Evolutionary conservation across 1,284 basidiomycete species (phyloP).

Genomic region (Trametes versicolor): DNA sequence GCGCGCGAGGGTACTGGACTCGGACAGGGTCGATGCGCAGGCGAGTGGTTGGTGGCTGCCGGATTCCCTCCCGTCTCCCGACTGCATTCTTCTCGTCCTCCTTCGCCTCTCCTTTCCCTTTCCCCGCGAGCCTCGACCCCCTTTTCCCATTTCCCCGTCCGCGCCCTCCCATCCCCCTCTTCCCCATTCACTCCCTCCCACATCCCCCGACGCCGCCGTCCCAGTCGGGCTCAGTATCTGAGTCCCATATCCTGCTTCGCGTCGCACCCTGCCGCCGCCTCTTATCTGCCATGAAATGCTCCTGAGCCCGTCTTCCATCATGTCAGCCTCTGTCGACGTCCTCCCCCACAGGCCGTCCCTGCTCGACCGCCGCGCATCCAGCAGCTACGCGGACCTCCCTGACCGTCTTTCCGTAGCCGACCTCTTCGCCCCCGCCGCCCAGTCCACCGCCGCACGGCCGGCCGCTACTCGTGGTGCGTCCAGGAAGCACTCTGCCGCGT

Average conservation of each 20-base stretch:
- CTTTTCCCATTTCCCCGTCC: conserved; percentile 14
- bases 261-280: conserved; percentile 6
- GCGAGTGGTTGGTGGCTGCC: neutral
- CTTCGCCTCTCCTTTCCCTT: conserved; percentile 11
- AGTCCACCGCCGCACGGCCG: conserved; percentile 13
- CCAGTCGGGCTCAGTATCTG: neutral
- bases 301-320: conserved; percentile 20
- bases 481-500: conserved; percentile 27
- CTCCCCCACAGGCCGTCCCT: conserved; percentile 30
- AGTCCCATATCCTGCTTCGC: neutral
- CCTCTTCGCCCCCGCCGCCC: conserved; percentile 20
- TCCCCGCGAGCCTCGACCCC: conserved; percentile 8
- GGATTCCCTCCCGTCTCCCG: conserved; percentile 8
- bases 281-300: conserved; percentile 27
- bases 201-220: neutral
- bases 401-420: conserved; percentile 25
- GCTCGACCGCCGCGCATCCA: conserved; percentile 36
- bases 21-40: neutral
- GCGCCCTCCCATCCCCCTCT: conserved; percentile 5
- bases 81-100: conserved; percentile 5
- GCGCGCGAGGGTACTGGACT: neutral
- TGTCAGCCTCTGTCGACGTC: conserved; percentile 34
- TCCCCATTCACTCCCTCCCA: conserved; percentile 10
- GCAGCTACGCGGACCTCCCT: conserved; percentile 21
- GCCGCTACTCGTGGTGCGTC: conserved; percentile 24